Evolutionary conservation across 2,329 filamentous ascomycete genomes (phyloP).

Genomic region (Aspergillus brasiliensis): DNA sequence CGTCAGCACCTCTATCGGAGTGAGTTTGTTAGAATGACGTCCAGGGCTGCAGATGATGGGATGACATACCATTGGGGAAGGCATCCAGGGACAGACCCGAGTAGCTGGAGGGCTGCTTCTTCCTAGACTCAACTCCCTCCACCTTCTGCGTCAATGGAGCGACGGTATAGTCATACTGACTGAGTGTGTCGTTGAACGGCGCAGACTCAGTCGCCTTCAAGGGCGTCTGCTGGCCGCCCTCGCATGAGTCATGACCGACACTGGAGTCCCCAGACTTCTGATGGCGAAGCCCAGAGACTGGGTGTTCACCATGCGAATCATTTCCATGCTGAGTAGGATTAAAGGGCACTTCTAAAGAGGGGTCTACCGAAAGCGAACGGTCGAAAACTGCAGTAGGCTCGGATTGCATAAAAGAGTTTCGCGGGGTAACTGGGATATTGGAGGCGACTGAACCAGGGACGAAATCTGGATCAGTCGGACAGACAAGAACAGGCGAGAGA

Average conservation of each 20-base stretch:
- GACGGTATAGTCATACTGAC: conserved; percentile 57
- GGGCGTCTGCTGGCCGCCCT: conserved; percentile 23
- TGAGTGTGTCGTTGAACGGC: conserved; percentile 50
- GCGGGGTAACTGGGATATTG: conserved; percentile 31
- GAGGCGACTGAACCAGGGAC: conserved; percentile 58
- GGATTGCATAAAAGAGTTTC: conserved; percentile 66
- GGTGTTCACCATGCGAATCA: conserved; percentile 46
- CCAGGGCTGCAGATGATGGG: conserved; percentile 6
- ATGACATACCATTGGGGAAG: conserved; percentile 76
- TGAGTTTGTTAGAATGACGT: conserved; percentile 16
- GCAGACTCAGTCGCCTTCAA: conserved; percentile 40
- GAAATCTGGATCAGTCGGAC: conserved; percentile 53
- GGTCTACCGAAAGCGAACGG: conserved; percentile 46
- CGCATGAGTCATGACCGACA: conserved; percentile 26
- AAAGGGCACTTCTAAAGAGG: conserved; percentile 36
- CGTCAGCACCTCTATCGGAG: conserved; percentile 76
- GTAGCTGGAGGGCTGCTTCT: conserved; percentile 49
- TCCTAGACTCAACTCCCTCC: conserved; percentile 54
- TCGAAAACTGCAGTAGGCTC: conserved; percentile 55
- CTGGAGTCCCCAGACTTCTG: conserved; percentile 41
- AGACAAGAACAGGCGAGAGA: conserved; percentile 2
- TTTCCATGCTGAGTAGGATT: conserved; percentile 62
- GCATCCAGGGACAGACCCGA: conserved; percentile 54
- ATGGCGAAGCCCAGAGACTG: conserved; percentile 47
- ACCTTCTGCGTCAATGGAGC: conserved; percentile 39